Conservation (phyloP, 2,329 filamentous ascomycete genomes). For the Fusarium stilboides region DNA sequence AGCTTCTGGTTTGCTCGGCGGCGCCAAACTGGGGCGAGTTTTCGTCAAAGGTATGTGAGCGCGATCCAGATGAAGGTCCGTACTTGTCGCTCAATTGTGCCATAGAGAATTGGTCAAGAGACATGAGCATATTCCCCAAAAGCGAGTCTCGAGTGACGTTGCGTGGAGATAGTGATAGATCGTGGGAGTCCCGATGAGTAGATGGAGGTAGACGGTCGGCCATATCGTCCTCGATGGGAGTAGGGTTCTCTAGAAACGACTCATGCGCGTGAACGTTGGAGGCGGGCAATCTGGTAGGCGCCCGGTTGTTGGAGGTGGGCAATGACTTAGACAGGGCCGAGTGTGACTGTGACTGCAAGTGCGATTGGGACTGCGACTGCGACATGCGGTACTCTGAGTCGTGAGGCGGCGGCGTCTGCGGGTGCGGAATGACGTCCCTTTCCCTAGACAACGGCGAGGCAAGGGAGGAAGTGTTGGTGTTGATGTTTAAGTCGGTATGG, state of each 20-base stretch:
- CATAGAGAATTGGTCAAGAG: slow-evolving; percentile 86
- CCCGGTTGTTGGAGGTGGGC: slow-evolving; percentile 44
- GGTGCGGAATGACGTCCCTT: slow-evolving; percentile 44
- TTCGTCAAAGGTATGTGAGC: slow-evolving; percentile 50
- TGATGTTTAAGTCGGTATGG: slow-evolving; percentile 47
- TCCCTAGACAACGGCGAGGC: slow-evolving; percentile 37
- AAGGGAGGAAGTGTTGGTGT: slow-evolving; percentile 47
- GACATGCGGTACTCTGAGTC: slow-evolving; percentile 34
- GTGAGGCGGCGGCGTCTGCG: slow-evolving; percentile 43
- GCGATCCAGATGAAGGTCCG: slow-evolving; percentile 42
- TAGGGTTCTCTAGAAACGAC: slow-evolving; percentile 51
- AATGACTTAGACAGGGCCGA: slow-evolving; percentile 43
- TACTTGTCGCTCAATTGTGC: slow-evolving; percentile 56
- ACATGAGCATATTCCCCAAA: slow-evolving; percentile 95
- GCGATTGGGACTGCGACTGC: slow-evolving; percentile 36
- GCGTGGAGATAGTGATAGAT: slow-evolving; percentile 83
- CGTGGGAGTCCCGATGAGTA: slow-evolving; percentile 78
- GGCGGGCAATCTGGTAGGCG: slow-evolving; percentile 45
- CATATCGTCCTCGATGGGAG: slow-evolving; percentile 51
- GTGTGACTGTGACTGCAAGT: slow-evolving; percentile 25
- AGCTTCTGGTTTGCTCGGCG: slow-evolving; percentile 55
- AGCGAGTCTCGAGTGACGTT: slow-evolving; percentile 90
- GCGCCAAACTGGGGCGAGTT: slow-evolving; percentile 46
- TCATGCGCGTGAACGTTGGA: slow-evolving; percentile 48
- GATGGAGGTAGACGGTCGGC: slow-evolving; percentile 46